These are phyloP conservation scores for Aspergillus calidoustus DNA, from an alignment of 2,329 filamentous ascomycete species.

Conservation along the genomic window DNA sequence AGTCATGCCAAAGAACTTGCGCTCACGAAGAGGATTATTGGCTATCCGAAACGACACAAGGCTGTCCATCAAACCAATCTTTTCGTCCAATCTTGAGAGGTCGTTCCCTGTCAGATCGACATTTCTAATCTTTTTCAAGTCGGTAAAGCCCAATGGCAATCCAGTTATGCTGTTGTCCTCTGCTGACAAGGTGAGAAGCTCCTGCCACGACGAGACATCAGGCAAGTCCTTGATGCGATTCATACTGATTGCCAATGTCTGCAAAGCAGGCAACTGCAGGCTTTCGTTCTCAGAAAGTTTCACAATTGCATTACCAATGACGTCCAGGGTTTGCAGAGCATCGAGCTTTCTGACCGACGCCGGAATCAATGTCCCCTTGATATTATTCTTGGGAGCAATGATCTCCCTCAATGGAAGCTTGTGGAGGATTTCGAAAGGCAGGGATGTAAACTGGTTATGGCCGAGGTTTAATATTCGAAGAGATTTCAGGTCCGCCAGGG, in stretches of 20 bases:
- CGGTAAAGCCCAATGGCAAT: constrained; percentile 76
- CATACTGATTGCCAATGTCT: constrained; percentile 75
- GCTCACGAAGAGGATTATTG: constrained; percentile 89
- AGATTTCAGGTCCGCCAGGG: constrained; percentile 67
- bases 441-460: constrained; percentile 72
- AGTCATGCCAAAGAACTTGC: constrained; percentile 78
- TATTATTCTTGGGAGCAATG: constrained; percentile 74
- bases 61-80: constrained; percentile 77
- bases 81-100: constrained; percentile 74
- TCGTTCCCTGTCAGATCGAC: constrained; percentile 87
- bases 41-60: constrained; percentile 76
- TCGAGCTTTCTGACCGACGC: constrained; percentile 62
- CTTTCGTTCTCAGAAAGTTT: constrained; percentile 53
- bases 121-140: constrained; percentile 69
- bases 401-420: constrained; percentile 74
- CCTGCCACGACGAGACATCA: constrained; percentile 73
- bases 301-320: constrained; percentile 75
- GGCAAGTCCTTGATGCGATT: constrained; percentile 79
- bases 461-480: constrained; percentile 79
- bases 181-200: constrained; percentile 72
- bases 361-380: constrained; percentile 73
- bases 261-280: constrained; percentile 71
- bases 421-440: constrained; percentile 73
- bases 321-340: constrained; percentile 74
- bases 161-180: constrained; percentile 80